Conservation (phyloP, 192 early-diverging fungal species). For the Podila clonocystis region DNA sequence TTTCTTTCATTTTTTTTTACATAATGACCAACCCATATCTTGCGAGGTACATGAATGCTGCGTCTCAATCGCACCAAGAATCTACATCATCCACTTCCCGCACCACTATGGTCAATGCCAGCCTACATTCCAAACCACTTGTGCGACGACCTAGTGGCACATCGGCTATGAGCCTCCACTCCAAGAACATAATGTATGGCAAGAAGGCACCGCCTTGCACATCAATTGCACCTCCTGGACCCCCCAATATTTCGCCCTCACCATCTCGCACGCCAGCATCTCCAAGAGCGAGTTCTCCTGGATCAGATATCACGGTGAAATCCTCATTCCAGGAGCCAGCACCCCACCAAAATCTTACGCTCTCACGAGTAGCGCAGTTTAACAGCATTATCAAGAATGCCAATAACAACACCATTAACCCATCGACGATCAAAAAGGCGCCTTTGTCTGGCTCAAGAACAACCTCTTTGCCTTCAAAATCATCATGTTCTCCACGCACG, state of each 20-base stretch:
- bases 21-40: conserved; percentile 6
- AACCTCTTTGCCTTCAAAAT: neutral
- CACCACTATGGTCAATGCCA: neutral
- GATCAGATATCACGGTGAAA: neutral
- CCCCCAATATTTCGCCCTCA: neutral
- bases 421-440: neutral
- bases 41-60: neutral
- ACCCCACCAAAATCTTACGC: neutral
- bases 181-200: neutral
- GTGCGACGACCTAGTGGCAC: neutral
- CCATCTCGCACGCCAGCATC: neutral
- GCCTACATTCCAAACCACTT: neutral
- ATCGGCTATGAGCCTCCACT: neutral
- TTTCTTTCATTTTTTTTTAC: neutral
- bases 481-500: neutral
- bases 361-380: neutral
- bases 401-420: neutral
- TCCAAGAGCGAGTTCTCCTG: neutral
- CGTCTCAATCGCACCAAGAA: neutral
- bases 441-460: neutral
- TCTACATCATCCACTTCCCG: neutral
- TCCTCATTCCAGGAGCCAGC: neutral
- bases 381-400: neutral
- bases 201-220: neutral
- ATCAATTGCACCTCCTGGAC: neutral